These are phyloP conservation scores for Colletotrichum magnum DNA, from an alignment of 2,329 filamentous ascomycete genomes.

Conservation along the genomic window DNA sequence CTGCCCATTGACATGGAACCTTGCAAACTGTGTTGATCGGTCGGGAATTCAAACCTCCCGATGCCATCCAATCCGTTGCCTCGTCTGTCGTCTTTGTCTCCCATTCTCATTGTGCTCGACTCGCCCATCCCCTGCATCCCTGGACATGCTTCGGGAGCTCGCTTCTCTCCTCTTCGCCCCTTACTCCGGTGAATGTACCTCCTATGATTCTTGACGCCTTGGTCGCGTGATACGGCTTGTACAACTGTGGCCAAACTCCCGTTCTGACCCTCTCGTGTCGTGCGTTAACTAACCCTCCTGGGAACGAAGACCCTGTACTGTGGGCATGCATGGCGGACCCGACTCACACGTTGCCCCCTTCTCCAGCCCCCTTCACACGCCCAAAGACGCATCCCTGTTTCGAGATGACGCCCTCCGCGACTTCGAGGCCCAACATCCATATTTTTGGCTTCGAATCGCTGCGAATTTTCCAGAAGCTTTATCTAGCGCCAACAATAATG, in stretches of 20 bases:
- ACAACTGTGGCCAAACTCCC: not conserved
- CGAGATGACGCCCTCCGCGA: constrained; percentile 17
- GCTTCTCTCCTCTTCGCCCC: not conserved
- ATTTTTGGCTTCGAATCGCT: constrained; percentile 1
- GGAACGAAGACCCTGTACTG: not conserved
- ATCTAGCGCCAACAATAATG: not conserved
- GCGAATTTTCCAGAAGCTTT: constrained; percentile 21
- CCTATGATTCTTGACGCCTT: not conserved
- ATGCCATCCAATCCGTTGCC: constrained; percentile 20
- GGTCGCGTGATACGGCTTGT: not conserved
- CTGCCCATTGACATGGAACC: constrained; percentile 1
- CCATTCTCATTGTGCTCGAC: constrained; percentile 5
- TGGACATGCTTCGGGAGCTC: not conserved
- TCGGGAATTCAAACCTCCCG: constrained; percentile 10
- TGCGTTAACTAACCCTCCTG: not conserved
- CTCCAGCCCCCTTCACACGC: constrained; percentile 34
- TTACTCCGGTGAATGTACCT: not conserved
- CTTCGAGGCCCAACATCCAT: constrained; percentile 2
- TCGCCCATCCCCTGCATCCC: not conserved
- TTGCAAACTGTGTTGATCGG: constrained; percentile 13
- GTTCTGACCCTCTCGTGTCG: not conserved
- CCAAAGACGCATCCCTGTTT: constrained; percentile 33
- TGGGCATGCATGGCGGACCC: constrained; percentile 10
- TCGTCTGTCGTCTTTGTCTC: not conserved
- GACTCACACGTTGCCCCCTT: constrained; percentile 23